Evolutionary conservation across 129 eudicot species (phyloP), one percentile per base, ranked within the genome.

Genomic region (Tagetes erecta): DNA sequence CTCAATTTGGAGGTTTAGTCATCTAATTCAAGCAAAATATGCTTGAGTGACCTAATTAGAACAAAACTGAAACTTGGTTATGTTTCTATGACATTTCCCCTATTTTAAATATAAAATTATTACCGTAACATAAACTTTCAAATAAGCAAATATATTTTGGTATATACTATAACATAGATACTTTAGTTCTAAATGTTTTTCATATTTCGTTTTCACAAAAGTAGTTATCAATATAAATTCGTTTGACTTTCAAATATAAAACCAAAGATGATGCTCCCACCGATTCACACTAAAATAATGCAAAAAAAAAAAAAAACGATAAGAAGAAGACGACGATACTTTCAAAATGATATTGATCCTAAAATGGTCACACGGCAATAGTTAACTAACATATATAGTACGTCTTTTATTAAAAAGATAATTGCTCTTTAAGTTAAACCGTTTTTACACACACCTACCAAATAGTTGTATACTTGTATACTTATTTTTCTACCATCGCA

Each of bases 211-310:
- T 56, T 56, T 56, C 63, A 27, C 30, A 2, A 56, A 27, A 14
- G 8, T 56, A 56, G 63, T 56, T 56, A 37, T 56, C 37, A 31
- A 56, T 33, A 56, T 6, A 55, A 56, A 56, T 36, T 27, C 35
- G 6, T 56, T 30, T 30, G 37, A 30, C 13, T 57, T 57, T 30
- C 37, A 57, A 31, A 33, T 57, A 57, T 2, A 30, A 57, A 57
- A 30, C 64, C 64, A 30, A 57, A 57, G n/a, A 30, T 57, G 64
- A 30, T 27, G 38, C 64, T 37, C 60, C 64, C 64, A 57, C 64
- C 64, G 38, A 30, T 62, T 59, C 65, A 33, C 38, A 33, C 38
- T 3, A 20, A 55, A 5, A 55, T 27, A 20, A 20, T 55, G 35
- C 62, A 20, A 55, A 52, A 52, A 6, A 1, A 2, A n/a, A 4